phyloP scores from a whole-genome alignment of 2,329 filamentous ascomycete genomes.

The Phialemoniopsis sp. region DNA sequence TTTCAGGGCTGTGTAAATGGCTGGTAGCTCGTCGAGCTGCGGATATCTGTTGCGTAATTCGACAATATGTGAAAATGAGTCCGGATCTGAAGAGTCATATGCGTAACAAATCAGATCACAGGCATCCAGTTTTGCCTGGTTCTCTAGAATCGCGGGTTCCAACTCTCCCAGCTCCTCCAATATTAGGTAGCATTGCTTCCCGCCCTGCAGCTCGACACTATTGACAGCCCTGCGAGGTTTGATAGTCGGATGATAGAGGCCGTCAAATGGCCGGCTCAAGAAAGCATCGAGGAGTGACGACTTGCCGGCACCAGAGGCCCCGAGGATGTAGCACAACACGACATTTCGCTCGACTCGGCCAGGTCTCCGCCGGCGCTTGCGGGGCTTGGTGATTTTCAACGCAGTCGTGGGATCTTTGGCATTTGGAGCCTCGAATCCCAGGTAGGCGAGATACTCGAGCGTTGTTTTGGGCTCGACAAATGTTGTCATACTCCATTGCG shows the following conservation, averaged over 20 bases:
- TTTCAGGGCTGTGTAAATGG: constrained; percentile 90
- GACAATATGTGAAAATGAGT: constrained; percentile 91
- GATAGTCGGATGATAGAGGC: constrained; percentile 87
- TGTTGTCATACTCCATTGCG: constrained; percentile 99
- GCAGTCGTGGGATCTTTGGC: constrained; percentile 75
- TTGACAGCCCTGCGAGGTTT: constrained; percentile 92
- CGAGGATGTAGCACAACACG: constrained; percentile 87
- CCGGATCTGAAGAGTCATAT: constrained; percentile 94
- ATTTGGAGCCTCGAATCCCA: constrained; percentile 84
- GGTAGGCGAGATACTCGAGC: constrained; percentile 90
- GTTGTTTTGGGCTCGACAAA: constrained; percentile 95
- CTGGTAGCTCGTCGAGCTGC: constrained; percentile 82
- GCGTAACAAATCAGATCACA: constrained; percentile 94
- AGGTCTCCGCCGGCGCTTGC: constrained; percentile 77
- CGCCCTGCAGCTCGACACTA: constrained; percentile 90
- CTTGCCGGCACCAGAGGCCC: constrained; percentile 82
- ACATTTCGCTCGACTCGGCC: constrained; percentile 91
- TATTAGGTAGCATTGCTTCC: constrained; percentile 96
- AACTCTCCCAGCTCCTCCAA: constrained; percentile 91
- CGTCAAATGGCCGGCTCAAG: constrained; percentile 79
- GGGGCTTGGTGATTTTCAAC: constrained; percentile 86
- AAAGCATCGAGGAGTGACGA: constrained; percentile 89
- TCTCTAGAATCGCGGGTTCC: constrained; percentile 93
- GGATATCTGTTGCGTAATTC: constrained; percentile 74
- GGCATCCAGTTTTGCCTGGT: constrained; percentile 81